These are phyloP conservation scores for Daldinia sp. DNA, from an alignment of 2,329 filamentous ascomycete species.

Conservation along the genomic window DNA sequence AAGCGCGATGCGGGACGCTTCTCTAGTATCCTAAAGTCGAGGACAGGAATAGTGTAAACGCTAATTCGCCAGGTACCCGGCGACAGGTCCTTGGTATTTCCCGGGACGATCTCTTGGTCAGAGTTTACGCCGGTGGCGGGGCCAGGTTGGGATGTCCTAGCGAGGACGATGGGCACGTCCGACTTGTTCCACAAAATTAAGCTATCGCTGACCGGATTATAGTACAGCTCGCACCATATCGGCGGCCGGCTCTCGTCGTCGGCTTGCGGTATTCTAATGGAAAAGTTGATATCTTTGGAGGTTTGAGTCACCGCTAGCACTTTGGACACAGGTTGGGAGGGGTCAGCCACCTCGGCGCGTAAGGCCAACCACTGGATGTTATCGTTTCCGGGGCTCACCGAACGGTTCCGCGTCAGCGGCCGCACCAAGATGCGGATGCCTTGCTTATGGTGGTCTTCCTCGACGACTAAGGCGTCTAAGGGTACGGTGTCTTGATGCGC, in stretches of 20 bases:
- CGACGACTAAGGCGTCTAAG: slow-evolving; percentile 61
- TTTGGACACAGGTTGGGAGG: slow-evolving; percentile 61
- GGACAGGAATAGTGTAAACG: slow-evolving; percentile 57
- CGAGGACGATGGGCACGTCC: slow-evolving; percentile 61
- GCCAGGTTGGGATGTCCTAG: slow-evolving; percentile 54
- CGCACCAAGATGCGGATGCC: slow-evolving; percentile 66
- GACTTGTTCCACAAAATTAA: slow-evolving; percentile 65
- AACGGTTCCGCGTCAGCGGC: slow-evolving; percentile 61
- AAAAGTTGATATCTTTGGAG: slow-evolving; percentile 66
- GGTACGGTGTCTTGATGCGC: slow-evolving; percentile 56
- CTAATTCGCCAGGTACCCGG: slow-evolving; percentile 67
- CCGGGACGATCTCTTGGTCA: slow-evolving; percentile 55
- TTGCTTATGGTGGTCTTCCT: slow-evolving; percentile 61
- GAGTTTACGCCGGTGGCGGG: slow-evolving; percentile 54
- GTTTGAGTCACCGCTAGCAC: slow-evolving; percentile 69
- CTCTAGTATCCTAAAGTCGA: slow-evolving; percentile 67
- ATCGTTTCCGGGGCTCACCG: slow-evolving; percentile 64
- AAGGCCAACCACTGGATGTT: slow-evolving; percentile 66
- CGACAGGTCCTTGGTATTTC: slow-evolving; percentile 55
- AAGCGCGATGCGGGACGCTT: slow-evolving; percentile 58
- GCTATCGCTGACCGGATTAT: slow-evolving; percentile 66
- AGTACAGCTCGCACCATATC: slow-evolving; percentile 68
- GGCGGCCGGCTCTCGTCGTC: slow-evolving; percentile 56
- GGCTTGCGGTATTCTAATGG: slow-evolving; percentile 61
- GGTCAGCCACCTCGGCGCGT: slow-evolving; percentile 61